A percentile compares a stretch with the other conserved stretches of the same genome.
Conservation (phyloP, 352 stramenopile genomes). For the Sclerospora graminicola region DNA sequence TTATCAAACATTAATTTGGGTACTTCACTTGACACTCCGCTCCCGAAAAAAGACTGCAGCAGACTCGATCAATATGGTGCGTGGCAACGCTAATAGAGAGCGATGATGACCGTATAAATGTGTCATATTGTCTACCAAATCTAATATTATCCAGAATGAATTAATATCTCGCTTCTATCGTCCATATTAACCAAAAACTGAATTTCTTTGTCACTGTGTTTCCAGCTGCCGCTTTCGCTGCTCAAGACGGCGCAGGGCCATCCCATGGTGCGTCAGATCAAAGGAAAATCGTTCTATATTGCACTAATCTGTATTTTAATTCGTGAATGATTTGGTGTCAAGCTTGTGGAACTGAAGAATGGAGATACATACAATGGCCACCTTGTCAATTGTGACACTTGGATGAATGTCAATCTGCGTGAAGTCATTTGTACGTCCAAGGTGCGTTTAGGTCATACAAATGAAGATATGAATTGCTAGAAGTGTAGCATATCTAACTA, state of each 20-base stretch:
- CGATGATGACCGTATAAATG: not conserved
- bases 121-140: not conserved
- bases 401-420: slow-evolving; percentile 99
- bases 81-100: not conserved
- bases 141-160: too few species aligned
- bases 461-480: too few species aligned
- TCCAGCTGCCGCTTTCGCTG: slow-evolving; percentile 92
- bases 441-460: slow-evolving; percentile 21
- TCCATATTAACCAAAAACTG: slow-evolving; percentile 3
- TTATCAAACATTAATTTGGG: slow-evolving; percentile 8
- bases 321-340: slow-evolving; percentile 1
- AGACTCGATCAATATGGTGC: slow-evolving; percentile 15
- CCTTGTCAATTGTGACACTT: slow-evolving; percentile 96
- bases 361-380: slow-evolving; percentile 98
- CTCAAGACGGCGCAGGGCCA: slow-evolving; percentile 92
- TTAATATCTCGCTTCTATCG: not conserved
- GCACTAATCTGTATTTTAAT: too few species aligned
- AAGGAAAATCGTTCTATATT: too few species aligned
- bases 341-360: slow-evolving; percentile 98
- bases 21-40: slow-evolving; percentile 8
- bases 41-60: not conserved
- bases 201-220: slow-evolving; percentile 11
- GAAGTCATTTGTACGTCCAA: slow-evolving; percentile 98
- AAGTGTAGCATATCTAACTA: too few species aligned
- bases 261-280: slow-evolving; percentile 66